Evolutionary conservation across 257 asterid species (phyloP).

Genomic region (Oldenlandia corymbosa): DNA sequence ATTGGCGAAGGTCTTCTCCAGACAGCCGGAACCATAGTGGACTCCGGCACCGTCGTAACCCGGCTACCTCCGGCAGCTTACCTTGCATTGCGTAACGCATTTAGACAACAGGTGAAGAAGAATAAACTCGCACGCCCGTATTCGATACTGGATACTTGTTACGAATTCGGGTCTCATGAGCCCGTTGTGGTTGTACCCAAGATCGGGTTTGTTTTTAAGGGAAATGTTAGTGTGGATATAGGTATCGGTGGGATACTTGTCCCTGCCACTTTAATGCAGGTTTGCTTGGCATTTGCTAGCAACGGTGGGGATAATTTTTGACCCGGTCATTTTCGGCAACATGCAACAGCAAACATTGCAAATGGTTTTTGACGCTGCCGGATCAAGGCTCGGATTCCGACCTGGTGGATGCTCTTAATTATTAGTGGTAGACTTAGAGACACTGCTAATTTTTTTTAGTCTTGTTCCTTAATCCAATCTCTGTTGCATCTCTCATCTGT

Average conservation of each 20-base stretch:
- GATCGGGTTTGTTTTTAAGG: slow-evolving; percentile 42
- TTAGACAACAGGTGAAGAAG: slow-evolving; percentile 36
- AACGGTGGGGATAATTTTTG: slow-evolving; percentile 26
- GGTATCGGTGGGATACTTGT: slow-evolving; percentile 27
- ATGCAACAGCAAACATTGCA: slow-evolving; percentile 61
- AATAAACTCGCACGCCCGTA: slow-evolving; percentile 39
- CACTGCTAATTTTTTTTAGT: too few species aligned
- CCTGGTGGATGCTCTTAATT: slow-evolving; percentile 47
- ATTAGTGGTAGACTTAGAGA: too few species aligned
- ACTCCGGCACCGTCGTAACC: slow-evolving; percentile 74
- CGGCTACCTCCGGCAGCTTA: slow-evolving; percentile 61
- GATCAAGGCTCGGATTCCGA: slow-evolving; percentile 59
- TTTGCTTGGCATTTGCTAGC: slow-evolving; percentile 63
- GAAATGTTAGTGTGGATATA: slow-evolving; percentile 39
- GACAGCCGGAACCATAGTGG: slow-evolving; percentile 49
- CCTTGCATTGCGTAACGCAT: slow-evolving; percentile 30
- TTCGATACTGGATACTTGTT: slow-evolving; percentile 65
- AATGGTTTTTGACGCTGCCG: slow-evolving; percentile 65
- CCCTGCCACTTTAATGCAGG: background rate
- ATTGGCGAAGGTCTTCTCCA: slow-evolving; percentile 40
- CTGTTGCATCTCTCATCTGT: too few species aligned
- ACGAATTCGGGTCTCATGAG: slow-evolving; percentile 32
- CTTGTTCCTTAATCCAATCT: too few species aligned
- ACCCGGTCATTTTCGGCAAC: slow-evolving; percentile 49
- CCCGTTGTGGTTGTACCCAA: slow-evolving; percentile 35